Evolutionary conservation across 345 rosid species (phyloP), one percentile per base, ranked within the genome.

Genomic region (Eucalyptus polyanthemos): DNA sequence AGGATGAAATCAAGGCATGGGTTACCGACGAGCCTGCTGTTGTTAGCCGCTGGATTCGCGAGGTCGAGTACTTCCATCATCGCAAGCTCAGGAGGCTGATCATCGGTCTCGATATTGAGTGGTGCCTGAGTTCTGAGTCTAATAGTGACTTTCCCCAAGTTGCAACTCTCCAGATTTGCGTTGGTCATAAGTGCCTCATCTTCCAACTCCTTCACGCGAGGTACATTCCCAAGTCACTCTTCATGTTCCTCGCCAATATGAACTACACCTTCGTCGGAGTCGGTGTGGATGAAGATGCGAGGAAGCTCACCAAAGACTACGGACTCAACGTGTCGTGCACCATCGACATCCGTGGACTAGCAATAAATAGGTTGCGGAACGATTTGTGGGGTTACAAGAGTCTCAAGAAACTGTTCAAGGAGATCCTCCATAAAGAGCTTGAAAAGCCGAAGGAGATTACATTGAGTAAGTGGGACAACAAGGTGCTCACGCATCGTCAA

Each of bases 71-170:
- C 13, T 50, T 93, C 24, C 94, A 93, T 2, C 42, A 4, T 87
- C 91, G 7, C 89, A 69, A 58, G 87, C 45, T 24, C 13, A 14
- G 7, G 29, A 42, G 54, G 50, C 49, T 50, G 37, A 91, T 90
- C 60, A 91, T 88, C 8, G 92, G 93, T 9, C 92, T 91, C 6
- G 92, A 91, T 15, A 72, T 91, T 47, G 87, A 76, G 56, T 69
- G 80, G 80, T 34, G 44, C 2, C 44, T 11, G 13, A 34, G 44
- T 34, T 34, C 80, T 11, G 7, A 69, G 44, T 2, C 2, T 21
- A 34, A 5, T 5, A 37, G 42, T 2, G 2, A 69, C 11, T 10
- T 69, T 19, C 7, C 37, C 44, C 12, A 9, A 1, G 88, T 37
- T 7, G 86, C 89, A 7, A 76, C 47, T 4, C 37, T 88, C 14